A percentile compares a stretch with the other conserved stretches of the same genome.
These are phyloP conservation scores for Sugiyamaella grinbergsii DNA, from an alignment of 1,139 yeast genomes.

Conservation along the genomic window DNA sequence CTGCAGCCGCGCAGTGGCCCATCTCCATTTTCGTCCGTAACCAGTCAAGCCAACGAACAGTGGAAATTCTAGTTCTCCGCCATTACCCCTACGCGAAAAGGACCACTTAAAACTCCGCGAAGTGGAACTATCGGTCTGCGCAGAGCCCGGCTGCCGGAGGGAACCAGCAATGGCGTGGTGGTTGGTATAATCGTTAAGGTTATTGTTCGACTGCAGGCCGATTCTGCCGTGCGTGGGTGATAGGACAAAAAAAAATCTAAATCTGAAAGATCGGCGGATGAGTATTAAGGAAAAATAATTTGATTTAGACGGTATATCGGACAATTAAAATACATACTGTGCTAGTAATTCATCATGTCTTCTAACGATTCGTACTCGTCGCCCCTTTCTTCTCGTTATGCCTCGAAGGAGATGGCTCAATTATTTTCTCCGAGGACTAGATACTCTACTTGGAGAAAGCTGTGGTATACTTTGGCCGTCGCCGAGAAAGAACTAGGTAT, in stretches of 20 bases:
- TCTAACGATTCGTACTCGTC: conserved; percentile 61
- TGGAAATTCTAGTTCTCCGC: too few relatives aligned
- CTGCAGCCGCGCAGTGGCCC: too few relatives aligned
- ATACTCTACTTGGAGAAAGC: conserved; percentile 96
- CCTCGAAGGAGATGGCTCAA: conserved; percentile 94
- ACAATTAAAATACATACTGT: background rate
- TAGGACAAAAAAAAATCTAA: background rate
- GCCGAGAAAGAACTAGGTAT: conserved; percentile 94
- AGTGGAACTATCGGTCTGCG: background rate
- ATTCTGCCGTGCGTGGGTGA: conserved; percentile 4
- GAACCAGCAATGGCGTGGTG: background rate
- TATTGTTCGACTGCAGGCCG: background rate
- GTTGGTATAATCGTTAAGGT: too few relatives aligned
- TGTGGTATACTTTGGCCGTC: conserved; percentile 93
- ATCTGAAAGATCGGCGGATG: background rate
- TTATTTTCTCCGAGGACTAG: conserved; percentile 91
- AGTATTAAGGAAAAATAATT: too few relatives aligned
- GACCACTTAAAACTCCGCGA: background rate
- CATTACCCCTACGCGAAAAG: too few relatives aligned
- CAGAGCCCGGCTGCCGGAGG: background rate
- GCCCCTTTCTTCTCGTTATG: conserved; percentile 95
- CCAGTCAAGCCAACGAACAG: too few relatives aligned
- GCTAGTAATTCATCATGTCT: conserved; percentile 26
- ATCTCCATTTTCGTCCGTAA: too few relatives aligned
- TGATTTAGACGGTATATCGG: too few relatives aligned